phyloP scores from a whole-genome alignment of 1,284 basidiomycete genomes.

The Puccinia coronata region DNA sequence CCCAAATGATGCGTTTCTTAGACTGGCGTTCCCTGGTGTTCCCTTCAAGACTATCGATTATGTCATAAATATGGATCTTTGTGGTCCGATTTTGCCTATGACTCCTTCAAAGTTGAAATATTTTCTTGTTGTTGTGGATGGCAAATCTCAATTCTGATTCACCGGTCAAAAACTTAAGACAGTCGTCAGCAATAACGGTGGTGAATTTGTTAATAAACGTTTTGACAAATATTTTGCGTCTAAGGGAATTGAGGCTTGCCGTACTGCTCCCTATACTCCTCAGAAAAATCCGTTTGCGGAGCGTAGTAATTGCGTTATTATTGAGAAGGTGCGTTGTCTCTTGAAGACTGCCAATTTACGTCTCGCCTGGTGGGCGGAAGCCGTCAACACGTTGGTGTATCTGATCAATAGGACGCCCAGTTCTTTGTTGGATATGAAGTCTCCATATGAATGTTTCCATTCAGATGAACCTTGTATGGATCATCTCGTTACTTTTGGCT shows the following conservation, averaged over 20 bases:
- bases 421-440: too few relatives aligned
- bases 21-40: background rate
- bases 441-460: too few relatives aligned
- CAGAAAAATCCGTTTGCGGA: background rate
- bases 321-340: too few relatives aligned
- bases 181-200: background rate
- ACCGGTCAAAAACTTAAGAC: background rate
- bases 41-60: background rate
- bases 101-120: background rate
- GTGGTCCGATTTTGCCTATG: constrained; percentile 17
- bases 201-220: background rate
- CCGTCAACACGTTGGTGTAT: too few relatives aligned
- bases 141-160: background rate
- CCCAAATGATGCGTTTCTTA: background rate
- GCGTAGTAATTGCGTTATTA: too few relatives aligned
- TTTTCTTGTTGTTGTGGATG: background rate
- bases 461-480: too few relatives aligned
- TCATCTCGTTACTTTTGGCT: background rate
- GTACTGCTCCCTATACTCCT: background rate
- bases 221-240: background rate
- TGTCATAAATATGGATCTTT: background rate
- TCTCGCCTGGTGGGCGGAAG: too few relatives aligned
- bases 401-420: too few relatives aligned
- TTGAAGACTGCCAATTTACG: too few relatives aligned
- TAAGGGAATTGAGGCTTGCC: background rate